Conservation (phyloP, 176 grass and related monocot genomes). For the Poa pratensis region DNA sequence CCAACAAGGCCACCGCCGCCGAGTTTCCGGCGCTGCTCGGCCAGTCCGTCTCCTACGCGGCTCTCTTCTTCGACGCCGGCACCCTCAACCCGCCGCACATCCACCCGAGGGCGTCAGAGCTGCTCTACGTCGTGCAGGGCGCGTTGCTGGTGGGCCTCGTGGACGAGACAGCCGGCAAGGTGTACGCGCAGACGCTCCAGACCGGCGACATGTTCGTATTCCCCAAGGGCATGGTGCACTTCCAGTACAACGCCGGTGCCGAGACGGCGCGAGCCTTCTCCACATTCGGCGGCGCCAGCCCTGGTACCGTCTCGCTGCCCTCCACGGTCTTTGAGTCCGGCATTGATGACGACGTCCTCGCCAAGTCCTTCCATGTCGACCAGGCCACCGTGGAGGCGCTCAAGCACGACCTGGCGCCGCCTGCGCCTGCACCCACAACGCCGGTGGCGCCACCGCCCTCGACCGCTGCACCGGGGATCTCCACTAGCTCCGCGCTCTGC, state of each 20-base stretch:
- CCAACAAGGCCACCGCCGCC: constrained; percentile 31
- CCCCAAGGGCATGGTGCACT: constrained; percentile 60
- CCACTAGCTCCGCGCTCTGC: not conserved
- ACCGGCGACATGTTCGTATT: constrained; percentile 55
- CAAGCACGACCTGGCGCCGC: not conserved
- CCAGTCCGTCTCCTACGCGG: constrained; percentile 51
- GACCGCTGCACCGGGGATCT: not conserved
- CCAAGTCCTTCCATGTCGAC: constrained; percentile 42
- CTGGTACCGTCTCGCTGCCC: constrained; percentile 43
- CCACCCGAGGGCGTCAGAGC: constrained; percentile 50
- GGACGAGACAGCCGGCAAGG: constrained; percentile 32
- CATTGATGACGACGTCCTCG: constrained; percentile 41
- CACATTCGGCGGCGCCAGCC: constrained; percentile 49
- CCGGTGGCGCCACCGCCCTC: not conserved
- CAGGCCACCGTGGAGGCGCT: constrained; percentile 26
- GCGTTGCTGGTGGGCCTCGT: constrained; percentile 30
- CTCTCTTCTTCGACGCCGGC: constrained; percentile 32
- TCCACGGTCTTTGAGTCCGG: constrained; percentile 19
- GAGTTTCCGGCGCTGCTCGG: constrained; percentile 55
- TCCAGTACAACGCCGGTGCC: constrained; percentile 38
- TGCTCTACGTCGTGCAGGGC: constrained; percentile 39
- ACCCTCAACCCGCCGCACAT: constrained; percentile 53
- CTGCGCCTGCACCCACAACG: not conserved
- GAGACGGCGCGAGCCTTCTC: constrained; percentile 33
- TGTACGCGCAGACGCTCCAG: constrained; percentile 38